Evolutionary conservation across 495 filamentous ascomycete species (phyloP), one percentile per base, ranked within the genome.

Genomic region (Talaromyces liani): DNA sequence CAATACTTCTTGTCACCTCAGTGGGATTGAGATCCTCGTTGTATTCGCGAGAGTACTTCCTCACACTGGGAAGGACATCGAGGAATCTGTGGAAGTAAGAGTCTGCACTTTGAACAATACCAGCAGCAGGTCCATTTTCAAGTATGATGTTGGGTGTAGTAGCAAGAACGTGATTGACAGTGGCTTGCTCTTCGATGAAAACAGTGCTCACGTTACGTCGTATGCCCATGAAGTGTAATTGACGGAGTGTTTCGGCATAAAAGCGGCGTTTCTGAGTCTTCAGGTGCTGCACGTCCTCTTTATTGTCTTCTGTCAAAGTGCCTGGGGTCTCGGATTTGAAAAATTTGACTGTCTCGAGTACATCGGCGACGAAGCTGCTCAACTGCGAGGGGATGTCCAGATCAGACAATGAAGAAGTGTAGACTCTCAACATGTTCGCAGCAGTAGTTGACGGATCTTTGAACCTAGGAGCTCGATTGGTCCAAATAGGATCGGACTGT

Each of bases 181-280:
- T 86, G 34, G 81, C 79, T 74, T 99, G 95, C 47, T 84, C 84
- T 34, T 82, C 81, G 8, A 97, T 80, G 53, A 85, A 71, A 65
- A 86, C 85, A 31, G 79, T 83, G 64, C 88, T 84, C 22, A 93
- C 78, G 70, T 92, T 96, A 14, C 86, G 85, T 67, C 88, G 88
- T 63, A 98, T 84, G 20, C 95, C 95, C 92, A 98, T 97, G 25
- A 88, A 83, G 24, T 91, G 85, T 2, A 97, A 74, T 6, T 82
- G 83, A 68, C 89, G 91, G 62, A 99, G 76, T 0, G 89, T 91
- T 66, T 98, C 93, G 0, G 90, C 87, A 65, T 93, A 94, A 14
- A 97, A 84, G 66, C 89, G 92, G n/a, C 91, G 87, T 75, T 99
- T 99, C 61, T 90, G 82, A 0, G 85, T 84, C 76, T 96, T 97